phyloP scores from a whole-genome alignment of 345 rosid genomes.

The Brassica incana region DNA sequence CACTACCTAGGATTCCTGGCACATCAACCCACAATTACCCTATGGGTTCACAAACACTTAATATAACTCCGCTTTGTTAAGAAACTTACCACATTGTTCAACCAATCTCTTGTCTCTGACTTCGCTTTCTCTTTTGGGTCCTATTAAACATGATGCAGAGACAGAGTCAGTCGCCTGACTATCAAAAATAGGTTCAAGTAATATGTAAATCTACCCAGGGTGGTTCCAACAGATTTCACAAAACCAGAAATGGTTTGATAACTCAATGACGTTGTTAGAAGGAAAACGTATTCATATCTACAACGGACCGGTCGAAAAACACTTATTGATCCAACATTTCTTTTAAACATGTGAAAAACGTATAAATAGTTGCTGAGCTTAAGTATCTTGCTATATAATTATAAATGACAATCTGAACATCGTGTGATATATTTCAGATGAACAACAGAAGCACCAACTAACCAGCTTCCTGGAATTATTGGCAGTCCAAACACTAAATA shows the following conservation, averaged over 20 bases:
- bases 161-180: slow-evolving; percentile 18
- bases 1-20: not conserved
- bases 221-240: slow-evolving; percentile 18
- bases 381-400: slow-evolving; percentile 8
- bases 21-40: not conserved
- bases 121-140: slow-evolving; percentile 99
- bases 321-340: slow-evolving; percentile 4
- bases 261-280: not conserved
- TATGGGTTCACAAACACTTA: not conserved
- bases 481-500: slow-evolving; percentile 13
- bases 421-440: slow-evolving; percentile 6
- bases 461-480: not conserved
- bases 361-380: too few relatives aligned
- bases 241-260: not conserved
- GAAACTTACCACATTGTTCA: slow-evolving; percentile 86
- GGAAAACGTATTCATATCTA: slow-evolving; percentile 3
- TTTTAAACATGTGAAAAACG: not conserved
- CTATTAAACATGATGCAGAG: slow-evolving; percentile 43
- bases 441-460: slow-evolving; percentile 2
- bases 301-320: not conserved
- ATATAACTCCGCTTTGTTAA: not conserved
- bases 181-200: slow-evolving; percentile 6
- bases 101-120: slow-evolving; percentile 97
- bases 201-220: not conserved
- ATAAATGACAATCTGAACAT: not conserved